These are phyloP conservation scores for Penicillium silybi DNA, from an alignment of 495 filamentous ascomycete species.

Conservation along the genomic window DNA sequence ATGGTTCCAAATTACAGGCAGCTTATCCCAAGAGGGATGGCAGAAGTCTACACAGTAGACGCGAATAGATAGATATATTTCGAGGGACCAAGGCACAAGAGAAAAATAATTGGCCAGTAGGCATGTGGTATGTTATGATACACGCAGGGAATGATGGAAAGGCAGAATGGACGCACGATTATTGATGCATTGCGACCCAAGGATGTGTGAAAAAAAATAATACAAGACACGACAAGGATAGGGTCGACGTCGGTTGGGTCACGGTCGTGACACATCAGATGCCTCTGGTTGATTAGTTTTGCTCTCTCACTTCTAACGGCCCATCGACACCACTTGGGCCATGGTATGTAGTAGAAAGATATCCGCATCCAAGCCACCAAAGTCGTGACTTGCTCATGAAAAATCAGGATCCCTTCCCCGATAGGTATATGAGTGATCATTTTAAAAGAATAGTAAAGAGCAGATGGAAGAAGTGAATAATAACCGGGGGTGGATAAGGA, in stretches of 20 bases:
- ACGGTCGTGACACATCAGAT: background rate
- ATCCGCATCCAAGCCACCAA: background rate
- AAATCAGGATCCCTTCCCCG: background rate
- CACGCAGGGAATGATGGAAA: conserved; percentile 2
- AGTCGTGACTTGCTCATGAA: background rate
- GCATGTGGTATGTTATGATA: conserved; percentile 13
- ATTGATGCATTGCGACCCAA: background rate
- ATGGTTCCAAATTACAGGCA: too few species aligned
- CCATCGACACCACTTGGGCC: background rate
- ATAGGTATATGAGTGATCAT: conserved; percentile 4
- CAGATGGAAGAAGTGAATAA: background rate
- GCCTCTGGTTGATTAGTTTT: background rate
- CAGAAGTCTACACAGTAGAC: too few species aligned
- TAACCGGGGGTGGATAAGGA: background rate
- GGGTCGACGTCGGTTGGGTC: background rate
- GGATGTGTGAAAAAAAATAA: background rate
- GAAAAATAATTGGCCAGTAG: background rate
- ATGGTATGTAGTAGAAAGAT: background rate
- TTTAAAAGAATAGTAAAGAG: background rate
- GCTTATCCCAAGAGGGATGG: too few species aligned
- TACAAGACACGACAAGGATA: background rate
- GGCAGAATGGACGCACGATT: background rate
- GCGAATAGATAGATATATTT: background rate
- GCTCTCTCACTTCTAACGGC: background rate
- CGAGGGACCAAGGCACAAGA: conserved; percentile 1